Evolutionary conservation across 257 asterid species (phyloP).

Genomic region (Solanum dulcamara): DNA sequence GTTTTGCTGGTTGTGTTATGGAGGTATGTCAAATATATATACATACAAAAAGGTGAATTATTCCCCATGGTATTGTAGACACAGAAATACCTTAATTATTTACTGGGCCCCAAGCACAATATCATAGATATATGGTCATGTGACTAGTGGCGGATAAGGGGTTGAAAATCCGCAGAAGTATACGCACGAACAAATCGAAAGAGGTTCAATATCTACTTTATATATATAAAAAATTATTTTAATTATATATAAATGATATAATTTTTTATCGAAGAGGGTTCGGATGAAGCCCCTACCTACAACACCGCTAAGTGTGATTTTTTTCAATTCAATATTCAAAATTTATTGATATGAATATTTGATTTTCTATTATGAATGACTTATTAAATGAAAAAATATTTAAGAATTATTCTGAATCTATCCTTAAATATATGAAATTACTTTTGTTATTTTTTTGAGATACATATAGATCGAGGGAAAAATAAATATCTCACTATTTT

Average conservation of each 20-base stretch:
- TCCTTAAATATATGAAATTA: background rate
- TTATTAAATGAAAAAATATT: too few species aligned
- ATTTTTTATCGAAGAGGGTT: too few species aligned
- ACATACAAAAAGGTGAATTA: background rate
- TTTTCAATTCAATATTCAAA: background rate
- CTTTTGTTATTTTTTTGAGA: background rate
- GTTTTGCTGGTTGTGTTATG: background rate
- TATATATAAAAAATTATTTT: too few species aligned
- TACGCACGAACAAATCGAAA: too few species aligned
- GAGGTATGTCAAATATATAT: background rate
- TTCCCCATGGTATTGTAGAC: background rate
- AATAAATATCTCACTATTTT: background rate
- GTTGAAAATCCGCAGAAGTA: too few species aligned
- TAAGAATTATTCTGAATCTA: background rate
- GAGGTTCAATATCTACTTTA: too few species aligned
- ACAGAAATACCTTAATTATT: background rate
- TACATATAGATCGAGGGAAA: background rate
- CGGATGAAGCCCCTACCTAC: too few species aligned
- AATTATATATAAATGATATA: too few species aligned
- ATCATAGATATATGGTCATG: background rate
- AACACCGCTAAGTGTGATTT: background rate
- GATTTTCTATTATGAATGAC: background rate
- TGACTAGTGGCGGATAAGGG: too few species aligned
- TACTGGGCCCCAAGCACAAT: background rate
- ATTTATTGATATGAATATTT: background rate